Conservation (phyloP, 768 basidiomycete species). For the Rhodotorula graminis region DNA sequence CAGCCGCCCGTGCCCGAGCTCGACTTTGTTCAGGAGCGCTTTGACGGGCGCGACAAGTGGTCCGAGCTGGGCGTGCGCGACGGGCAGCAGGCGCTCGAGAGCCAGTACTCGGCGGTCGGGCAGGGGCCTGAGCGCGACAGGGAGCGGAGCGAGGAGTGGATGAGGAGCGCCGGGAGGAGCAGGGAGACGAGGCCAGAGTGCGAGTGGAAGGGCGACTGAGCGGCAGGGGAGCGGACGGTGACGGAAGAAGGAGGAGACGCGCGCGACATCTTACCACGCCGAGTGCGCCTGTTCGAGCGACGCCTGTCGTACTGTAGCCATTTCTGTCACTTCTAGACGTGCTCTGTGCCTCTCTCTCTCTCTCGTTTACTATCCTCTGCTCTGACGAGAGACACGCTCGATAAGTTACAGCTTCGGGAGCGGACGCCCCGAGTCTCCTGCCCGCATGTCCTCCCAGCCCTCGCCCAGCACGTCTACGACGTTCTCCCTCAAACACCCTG, state of each 20-base stretch:
- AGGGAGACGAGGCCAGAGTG: background rate
- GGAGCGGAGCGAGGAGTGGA: background rate
- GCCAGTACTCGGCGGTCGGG: background rate
- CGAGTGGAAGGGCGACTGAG: too few species aligned
- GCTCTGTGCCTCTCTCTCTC: too few species aligned
- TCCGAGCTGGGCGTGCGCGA: background rate
- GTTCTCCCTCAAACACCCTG: conserved; percentile 4
- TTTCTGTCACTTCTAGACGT: too few species aligned
- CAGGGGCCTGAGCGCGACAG: too few species aligned
- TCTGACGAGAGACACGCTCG: too few species aligned
- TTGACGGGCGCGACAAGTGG: conserved; percentile 12
- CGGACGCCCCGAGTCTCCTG: conserved; percentile 17
- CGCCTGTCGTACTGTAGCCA: too few species aligned
- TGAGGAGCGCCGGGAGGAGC: background rate
- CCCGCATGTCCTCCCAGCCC: conserved; percentile 33
- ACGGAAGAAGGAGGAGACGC: too few species aligned
- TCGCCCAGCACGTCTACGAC: conserved; percentile 3
- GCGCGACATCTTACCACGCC: too few species aligned
- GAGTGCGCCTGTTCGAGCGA: too few species aligned
- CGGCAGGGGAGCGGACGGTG: too few species aligned
- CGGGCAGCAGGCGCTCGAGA: background rate
- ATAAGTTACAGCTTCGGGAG: background rate
- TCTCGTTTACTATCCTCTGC: too few species aligned
- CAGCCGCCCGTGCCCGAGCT: background rate
- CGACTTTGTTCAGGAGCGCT: conserved; percentile 8